Conservation (phyloP, 345 rosid genomes). For the Trapa bicornis region DNA sequence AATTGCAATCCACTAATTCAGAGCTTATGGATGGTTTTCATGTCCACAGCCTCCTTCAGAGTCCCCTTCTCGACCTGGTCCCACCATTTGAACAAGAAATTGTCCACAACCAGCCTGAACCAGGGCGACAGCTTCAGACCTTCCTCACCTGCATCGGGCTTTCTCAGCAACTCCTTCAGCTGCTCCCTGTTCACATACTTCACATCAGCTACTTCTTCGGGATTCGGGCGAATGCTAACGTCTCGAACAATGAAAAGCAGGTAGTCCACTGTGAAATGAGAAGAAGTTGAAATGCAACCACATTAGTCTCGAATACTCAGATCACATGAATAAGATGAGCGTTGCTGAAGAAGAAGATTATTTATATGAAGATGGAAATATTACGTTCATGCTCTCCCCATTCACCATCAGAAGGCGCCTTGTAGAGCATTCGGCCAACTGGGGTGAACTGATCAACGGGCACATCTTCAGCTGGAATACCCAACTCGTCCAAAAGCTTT, state of each 20-base stretch:
- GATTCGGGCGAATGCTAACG: constrained; percentile 58
- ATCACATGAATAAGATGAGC: neutral
- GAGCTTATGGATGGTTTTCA: constrained; percentile 66
- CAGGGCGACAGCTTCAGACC: constrained; percentile 83
- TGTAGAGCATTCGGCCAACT: constrained; percentile 75
- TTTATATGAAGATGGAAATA: neutral
- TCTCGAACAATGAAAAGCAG: constrained; percentile 75
- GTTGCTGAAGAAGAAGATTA: neutral
- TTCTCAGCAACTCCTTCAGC: constrained; percentile 70
- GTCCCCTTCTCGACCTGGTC: constrained; percentile 72
- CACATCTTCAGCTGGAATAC: constrained; percentile 80
- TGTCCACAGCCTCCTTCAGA: constrained; percentile 50
- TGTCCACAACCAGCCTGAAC: constrained; percentile 86
- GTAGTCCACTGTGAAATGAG: constrained; percentile 55
- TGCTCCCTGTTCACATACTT: constrained; percentile 73
- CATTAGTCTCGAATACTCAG: neutral
- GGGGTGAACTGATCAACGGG: constrained; percentile 77
- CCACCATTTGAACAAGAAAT: constrained; percentile 96
- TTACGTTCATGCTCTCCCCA: constrained; percentile 99
- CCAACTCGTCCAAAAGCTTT: constrained; percentile 94
- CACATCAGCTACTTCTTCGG: constrained; percentile 73
- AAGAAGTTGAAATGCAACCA: too few species aligned
- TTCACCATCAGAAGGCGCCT: constrained; percentile 95
- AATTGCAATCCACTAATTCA: too few species aligned
- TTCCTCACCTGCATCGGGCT: constrained; percentile 79